Evolutionary conservation across 2,329 filamentous ascomycete species (phyloP), one percentile per base, ranked within the genome.

Genomic region (Calonectria hawksworthii): DNA sequence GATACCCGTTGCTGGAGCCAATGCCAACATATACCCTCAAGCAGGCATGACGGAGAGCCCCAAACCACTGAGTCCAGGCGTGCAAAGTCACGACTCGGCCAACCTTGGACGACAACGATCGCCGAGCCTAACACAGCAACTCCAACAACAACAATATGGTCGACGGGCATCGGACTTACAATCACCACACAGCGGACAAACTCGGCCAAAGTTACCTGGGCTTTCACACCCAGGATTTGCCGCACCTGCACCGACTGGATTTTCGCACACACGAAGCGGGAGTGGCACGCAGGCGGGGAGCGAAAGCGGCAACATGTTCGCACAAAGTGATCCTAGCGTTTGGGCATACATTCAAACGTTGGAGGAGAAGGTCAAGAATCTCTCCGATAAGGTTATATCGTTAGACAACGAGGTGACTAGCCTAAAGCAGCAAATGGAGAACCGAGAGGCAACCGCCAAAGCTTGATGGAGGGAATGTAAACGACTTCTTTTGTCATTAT

Each of bases 31-130:
- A 77, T 98, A 95, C 82, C 90, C 92, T 11, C 93, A 95, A 77
- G 90, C 91, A 69, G 90, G 87, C 73, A 94, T 98, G 87, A 97
- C 94, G 4, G 95, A 98, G 84, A 98, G 95, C 78, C 95, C 96
- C 0, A 98, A 96, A 82, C 94, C 96, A 5, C 88, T 98, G 51
- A 96, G 93, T 74, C 94, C 94, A n/a, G 89, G 89, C 23, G 88
- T 85, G 34, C 80, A 89, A 82, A 82, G 89, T 26, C 88, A 93
- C 65, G 91, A 92, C 77, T 84, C 89, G 21, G 84, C 86, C 66
- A 86, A 83, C 36, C 84, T 90, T 44, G 81, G 87, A 52, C 89
- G 92, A 72, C 92, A 93, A 76, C 89, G 91, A 70, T 94, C 92
- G 38, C 92, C 93, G n/a, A 93, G 90, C 82, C 83, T 93, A 75